A percentile compares a stretch with the other conserved stretches of the same genome.
Conservation (phyloP, 495 filamentous ascomycete species). For the Aspergillus baeticus region DNA sequence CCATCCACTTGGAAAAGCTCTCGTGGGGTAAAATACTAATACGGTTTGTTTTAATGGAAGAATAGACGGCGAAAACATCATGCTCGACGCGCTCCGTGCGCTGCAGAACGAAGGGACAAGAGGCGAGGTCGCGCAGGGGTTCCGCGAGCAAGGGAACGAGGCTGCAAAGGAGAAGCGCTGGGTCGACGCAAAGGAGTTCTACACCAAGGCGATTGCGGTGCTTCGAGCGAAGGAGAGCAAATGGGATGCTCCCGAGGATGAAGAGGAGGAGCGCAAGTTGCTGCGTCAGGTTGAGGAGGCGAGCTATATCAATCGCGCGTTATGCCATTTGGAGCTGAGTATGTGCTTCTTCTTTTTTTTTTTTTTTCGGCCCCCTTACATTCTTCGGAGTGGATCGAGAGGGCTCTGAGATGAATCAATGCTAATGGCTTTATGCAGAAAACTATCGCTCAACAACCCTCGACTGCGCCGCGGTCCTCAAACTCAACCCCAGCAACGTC, state of each 20-base stretch:
- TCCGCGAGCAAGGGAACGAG: conserved; percentile 89
- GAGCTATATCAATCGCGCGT: conserved; percentile 80
- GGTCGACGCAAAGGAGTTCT: conserved; percentile 87
- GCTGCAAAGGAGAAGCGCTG: conserved; percentile 70
- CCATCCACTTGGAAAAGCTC: too few species aligned
- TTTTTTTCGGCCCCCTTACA: too few species aligned
- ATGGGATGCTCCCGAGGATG: conserved; percentile 43
- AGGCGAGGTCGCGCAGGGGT: conserved; percentile 72
- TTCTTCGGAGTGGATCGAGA: too few species aligned
- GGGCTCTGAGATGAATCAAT: too few species aligned
- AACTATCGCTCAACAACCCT: conserved; percentile 83
- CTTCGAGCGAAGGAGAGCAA: conserved; percentile 59
- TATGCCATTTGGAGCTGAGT: conserved; percentile 79
- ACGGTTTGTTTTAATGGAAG: neutral
- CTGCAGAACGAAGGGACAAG: conserved; percentile 90
- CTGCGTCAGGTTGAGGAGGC: conserved; percentile 66
- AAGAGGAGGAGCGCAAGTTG: conserved; percentile 52
- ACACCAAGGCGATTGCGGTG: conserved; percentile 75
- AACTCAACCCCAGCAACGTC: conserved; percentile 71
- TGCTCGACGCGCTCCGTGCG: conserved; percentile 83
- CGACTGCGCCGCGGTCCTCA: conserved; percentile 78
- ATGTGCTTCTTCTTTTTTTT: conserved; percentile 23
- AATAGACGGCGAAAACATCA: conserved; percentile 62
- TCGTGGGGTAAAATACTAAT: too few species aligned
- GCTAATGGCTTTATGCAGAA: conserved; percentile 39